These are phyloP conservation scores for Amanita muscaria DNA, from an alignment of 768 basidiomycete genomes.

Conservation along the genomic window DNA sequence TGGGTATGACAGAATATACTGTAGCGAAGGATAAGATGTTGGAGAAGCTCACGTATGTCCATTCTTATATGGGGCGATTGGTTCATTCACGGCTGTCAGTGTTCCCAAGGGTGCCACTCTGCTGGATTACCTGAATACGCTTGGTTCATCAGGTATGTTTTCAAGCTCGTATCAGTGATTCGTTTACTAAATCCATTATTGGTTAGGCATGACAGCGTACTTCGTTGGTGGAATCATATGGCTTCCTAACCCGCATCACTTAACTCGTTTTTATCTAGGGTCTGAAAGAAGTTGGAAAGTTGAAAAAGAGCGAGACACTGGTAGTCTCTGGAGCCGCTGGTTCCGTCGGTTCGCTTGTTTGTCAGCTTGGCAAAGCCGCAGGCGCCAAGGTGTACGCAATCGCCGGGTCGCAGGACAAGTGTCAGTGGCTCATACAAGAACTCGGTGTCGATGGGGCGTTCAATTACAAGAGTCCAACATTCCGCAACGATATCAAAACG, in stretches of 20 bases:
- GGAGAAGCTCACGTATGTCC: conserved; percentile 46
- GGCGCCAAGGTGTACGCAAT: conserved; percentile 85
- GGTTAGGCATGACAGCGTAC: conserved; percentile 76
- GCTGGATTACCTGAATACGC: conserved; percentile 74
- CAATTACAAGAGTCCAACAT: conserved; percentile 79
- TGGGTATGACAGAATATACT: conserved; percentile 79
- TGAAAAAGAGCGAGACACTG: conserved; percentile 80
- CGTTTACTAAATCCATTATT: neutral
- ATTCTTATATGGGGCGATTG: neutral
- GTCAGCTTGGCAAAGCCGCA: conserved; percentile 72
- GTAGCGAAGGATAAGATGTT: conserved; percentile 46
- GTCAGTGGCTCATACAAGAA: conserved; percentile 76
- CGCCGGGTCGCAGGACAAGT: conserved; percentile 80
- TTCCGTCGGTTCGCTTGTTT: conserved; percentile 75
- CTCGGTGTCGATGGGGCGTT: conserved; percentile 76
- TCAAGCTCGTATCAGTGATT: neutral
- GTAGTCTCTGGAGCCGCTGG: conserved; percentile 89
- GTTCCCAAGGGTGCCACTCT: conserved; percentile 49
- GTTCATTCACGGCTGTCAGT: conserved; percentile 22
- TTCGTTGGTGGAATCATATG: conserved; percentile 43
- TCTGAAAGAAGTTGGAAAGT: conserved; percentile 65
- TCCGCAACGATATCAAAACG: conserved; percentile 62
- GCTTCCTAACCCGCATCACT: neutral
- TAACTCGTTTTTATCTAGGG: conserved; percentile 40
- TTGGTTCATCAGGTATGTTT: conserved; percentile 65